A percentile compares a stretch with the other conserved stretches of the same genome.
These are phyloP conservation scores for Coccomyxa subellipsoidea DNA, from an alignment of 163 green algal genomes.

Conservation along the genomic window DNA sequence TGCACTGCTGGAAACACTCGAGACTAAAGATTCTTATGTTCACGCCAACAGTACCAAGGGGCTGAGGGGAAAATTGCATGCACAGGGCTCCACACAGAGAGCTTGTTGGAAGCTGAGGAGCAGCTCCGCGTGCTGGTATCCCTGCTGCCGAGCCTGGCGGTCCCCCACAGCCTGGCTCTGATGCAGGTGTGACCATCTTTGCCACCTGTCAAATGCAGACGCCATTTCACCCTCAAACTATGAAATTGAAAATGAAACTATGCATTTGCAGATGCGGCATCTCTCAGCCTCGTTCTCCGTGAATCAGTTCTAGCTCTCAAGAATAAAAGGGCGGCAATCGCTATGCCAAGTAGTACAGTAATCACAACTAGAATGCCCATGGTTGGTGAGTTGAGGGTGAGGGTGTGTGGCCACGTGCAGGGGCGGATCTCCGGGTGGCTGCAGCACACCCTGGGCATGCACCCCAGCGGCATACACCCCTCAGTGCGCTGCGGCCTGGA, in stretches of 20 bases:
- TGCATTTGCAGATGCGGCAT: too few species aligned
- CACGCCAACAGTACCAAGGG: not conserved
- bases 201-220: too few species aligned
- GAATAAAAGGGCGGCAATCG: too few species aligned
- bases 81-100: conserved; percentile 82
- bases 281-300: too few species aligned
- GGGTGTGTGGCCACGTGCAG: conserved; percentile 38
- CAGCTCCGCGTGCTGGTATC: conserved; percentile 63
- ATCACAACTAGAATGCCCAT: too few species aligned
- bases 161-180: conserved; percentile 2
- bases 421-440: conserved; percentile 65
- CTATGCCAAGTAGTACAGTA: too few species aligned
- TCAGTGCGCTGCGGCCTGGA: conserved; percentile 77
- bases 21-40: not conserved
- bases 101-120: conserved; percentile 48
- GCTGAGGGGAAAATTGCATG: not conserved
- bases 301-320: too few species aligned
- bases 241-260: too few species aligned
- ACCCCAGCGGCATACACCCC: conserved; percentile 37
- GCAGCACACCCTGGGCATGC: conserved; percentile 24
- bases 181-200: too few species aligned
- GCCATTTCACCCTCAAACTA: too few species aligned
- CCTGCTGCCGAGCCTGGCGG: conserved; percentile 27
- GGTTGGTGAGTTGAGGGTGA: not conserved
- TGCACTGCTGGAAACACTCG: too few species aligned